Conservation (phyloP, 2,329 filamentous ascomycete genomes). For the Aphanocladium album region DNA sequence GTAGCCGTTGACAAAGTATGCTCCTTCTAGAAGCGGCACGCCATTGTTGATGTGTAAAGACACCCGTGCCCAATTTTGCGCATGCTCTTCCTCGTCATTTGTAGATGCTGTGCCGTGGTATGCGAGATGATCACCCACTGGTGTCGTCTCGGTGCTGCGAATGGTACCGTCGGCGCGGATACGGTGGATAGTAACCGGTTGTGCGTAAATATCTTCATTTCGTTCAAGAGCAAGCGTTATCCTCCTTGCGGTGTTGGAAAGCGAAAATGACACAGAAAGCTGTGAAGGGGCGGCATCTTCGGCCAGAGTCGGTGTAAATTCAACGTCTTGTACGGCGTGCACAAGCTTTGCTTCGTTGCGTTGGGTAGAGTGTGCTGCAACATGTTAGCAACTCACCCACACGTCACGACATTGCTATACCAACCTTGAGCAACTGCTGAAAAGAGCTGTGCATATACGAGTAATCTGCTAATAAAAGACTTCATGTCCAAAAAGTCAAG, state of each 20-base stretch:
- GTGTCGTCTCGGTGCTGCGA: constrained; percentile 8
- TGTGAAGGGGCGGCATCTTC: background rate
- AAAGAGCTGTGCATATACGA: constrained; percentile 9
- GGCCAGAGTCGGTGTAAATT: background rate
- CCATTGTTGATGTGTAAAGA: constrained; percentile 7
- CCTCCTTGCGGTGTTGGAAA: background rate
- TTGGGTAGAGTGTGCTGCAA: background rate
- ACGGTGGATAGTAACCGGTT: constrained; percentile 9
- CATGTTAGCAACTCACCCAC: background rate
- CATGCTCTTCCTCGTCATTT: background rate
- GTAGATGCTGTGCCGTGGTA: constrained; percentile 10
- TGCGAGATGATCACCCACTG: constrained; percentile 11
- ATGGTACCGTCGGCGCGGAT: constrained; percentile 11
- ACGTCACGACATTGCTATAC: background rate
- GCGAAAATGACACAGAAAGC: constrained; percentile 6
- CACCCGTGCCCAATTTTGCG: constrained; percentile 14
- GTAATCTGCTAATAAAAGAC: background rate
- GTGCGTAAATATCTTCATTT: constrained; percentile 14
- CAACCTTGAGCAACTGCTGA: background rate
- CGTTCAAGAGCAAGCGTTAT: constrained; percentile 8
- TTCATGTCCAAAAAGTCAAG: background rate
- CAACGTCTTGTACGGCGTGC: background rate
- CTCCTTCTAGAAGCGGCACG: constrained; percentile 13
- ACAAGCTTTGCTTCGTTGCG: constrained; percentile 1
- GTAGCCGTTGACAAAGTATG: constrained; percentile 14